Conservation (phyloP, 177 flowering plant genomes). For the Tripterygium wilfordii region DNA sequence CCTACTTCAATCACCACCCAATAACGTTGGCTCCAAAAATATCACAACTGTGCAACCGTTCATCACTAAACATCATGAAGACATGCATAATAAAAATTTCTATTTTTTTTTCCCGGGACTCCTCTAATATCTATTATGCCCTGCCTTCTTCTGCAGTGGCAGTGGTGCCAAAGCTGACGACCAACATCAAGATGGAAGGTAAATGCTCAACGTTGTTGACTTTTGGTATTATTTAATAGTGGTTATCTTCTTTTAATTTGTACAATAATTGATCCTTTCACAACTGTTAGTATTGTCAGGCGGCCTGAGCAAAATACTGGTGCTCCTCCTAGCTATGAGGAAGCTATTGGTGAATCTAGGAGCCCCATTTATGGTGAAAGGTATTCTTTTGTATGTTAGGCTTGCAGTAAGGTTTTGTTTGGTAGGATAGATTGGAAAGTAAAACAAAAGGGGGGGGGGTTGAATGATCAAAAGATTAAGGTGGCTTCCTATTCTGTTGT, state of each 20-base stretch:
- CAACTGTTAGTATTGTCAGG: slow-evolving; percentile 16
- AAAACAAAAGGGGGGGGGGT: too few species aligned
- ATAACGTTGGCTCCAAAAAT: too few species aligned
- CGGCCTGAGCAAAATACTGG: slow-evolving; percentile 67
- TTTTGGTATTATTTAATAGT: not conserved
- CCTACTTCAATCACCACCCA: too few species aligned
- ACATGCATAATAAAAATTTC: too few species aligned
- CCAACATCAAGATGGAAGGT: slow-evolving; percentile 77
- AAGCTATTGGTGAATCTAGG: slow-evolving; percentile 51
- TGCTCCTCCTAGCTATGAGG: slow-evolving; percentile 94
- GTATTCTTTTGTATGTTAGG: slow-evolving; percentile 25
- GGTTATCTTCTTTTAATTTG: not conserved
- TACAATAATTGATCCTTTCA: too few species aligned
- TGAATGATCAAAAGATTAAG: too few species aligned
- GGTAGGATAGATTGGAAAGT: too few species aligned
- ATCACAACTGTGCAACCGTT: too few species aligned
- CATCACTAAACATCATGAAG: too few species aligned
- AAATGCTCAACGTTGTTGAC: slow-evolving; percentile 8
- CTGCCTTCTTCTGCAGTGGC: slow-evolving; percentile 42
- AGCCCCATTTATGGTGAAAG: slow-evolving; percentile 64
- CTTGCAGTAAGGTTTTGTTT: not conserved
- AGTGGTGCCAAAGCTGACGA: slow-evolving; percentile 68
- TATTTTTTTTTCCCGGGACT: too few species aligned
- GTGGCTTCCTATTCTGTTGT: too few species aligned
- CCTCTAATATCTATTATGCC: too few species aligned